These are phyloP conservation scores for Diaporthe citriasiana DNA, from an alignment of 2,329 filamentous ascomycete species.

Conservation along the genomic window DNA sequence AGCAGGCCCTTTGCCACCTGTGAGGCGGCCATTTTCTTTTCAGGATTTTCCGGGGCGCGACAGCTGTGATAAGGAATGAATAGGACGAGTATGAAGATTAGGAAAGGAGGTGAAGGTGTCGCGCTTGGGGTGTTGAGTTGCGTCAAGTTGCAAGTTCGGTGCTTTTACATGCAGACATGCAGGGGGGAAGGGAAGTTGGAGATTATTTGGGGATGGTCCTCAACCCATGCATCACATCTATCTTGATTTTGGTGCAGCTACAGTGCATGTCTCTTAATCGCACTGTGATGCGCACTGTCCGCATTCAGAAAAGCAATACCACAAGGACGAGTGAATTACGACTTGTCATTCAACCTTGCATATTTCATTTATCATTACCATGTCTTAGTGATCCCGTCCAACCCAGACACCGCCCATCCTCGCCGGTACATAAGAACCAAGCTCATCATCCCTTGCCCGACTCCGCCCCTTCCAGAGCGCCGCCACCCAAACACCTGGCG, in stretches of 20 bases:
- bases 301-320: neutral
- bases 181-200: neutral
- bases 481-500: neutral
- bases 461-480: neutral
- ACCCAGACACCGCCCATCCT: neutral
- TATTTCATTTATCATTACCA: conserved; percentile 11
- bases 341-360: neutral
- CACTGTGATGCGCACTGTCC: neutral
- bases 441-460: neutral
- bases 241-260: neutral
- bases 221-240: neutral
- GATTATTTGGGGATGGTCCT: neutral
- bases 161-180: neutral
- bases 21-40: neutral
- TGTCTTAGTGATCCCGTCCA: neutral
- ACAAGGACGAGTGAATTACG: no score
- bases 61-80: neutral
- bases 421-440: neutral
- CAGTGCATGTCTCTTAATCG: neutral
- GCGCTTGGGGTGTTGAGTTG: neutral
- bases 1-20: conserved; percentile 26
- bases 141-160: neutral
- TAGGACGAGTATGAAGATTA: neutral
- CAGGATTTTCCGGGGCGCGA: neutral
- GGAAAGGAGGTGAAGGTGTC: neutral